Percentiles rank a stretch among this genome's conserved stretches.
These are phyloP conservation scores for Jatropha podagrica DNA, from an alignment of 441 rosid genomes.

Conservation along the genomic window DNA sequence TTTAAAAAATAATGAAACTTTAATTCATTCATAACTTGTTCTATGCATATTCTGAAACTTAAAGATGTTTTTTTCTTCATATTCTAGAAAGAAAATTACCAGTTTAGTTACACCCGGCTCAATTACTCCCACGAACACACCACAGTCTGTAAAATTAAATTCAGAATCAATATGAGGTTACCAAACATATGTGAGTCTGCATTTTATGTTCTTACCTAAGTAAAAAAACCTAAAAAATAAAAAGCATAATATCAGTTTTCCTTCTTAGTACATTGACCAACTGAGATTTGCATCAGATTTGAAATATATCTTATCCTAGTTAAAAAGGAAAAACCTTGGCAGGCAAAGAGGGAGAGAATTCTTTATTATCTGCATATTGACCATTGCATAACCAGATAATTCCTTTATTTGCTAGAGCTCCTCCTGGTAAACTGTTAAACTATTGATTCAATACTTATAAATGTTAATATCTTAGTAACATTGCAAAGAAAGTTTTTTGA, in stretches of 20 bases:
- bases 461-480: not conserved
- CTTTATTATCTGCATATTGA: constrained; percentile 67
- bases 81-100: constrained; percentile 40
- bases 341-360: constrained; percentile 74
- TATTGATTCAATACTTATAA: constrained; percentile 9
- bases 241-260: no score
- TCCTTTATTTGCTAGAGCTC: constrained; percentile 56
- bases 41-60: not conserved
- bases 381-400: constrained; percentile 83
- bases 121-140: constrained; percentile 80
- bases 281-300: constrained; percentile 11
- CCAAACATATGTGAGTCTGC: not conserved
- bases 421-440: constrained; percentile 71
- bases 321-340: constrained; percentile 56
- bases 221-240: no score
- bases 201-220: constrained; percentile 44
- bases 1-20: not conserved
- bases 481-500: constrained; percentile 3
- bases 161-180: not conserved
- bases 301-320: no score
- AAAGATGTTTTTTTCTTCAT: not conserved
- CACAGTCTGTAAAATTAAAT: constrained; percentile 62
- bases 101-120: constrained; percentile 82
- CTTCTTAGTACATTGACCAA: not conserved
- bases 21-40: constrained; percentile 3